Evolutionary conservation across 148 eudicot species (phyloP).

Genomic region (Pouteria glomerata): DNA sequence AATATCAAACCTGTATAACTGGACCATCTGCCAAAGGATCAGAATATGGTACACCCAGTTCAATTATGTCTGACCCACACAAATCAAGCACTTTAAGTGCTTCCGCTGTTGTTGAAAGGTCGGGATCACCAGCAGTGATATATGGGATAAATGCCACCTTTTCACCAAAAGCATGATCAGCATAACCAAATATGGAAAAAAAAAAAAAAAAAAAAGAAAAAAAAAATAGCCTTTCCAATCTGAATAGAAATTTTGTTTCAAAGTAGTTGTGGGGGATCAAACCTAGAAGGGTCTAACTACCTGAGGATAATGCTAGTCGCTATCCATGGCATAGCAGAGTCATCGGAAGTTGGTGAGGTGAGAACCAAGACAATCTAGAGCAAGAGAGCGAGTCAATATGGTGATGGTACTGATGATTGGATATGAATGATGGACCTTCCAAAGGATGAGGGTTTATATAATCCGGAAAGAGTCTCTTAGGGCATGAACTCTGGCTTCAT

Average conservation of each 20-base stretch:
- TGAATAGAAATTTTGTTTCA: constrained; percentile 3
- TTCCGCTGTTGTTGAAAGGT: constrained; percentile 78
- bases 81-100: constrained; percentile 78
- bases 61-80: constrained; percentile 91
- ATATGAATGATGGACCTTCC: too few species aligned
- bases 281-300: too few species aligned
- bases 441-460: too few species aligned
- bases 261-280: too few species aligned
- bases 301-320: too few species aligned
- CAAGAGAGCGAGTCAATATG: too few species aligned
- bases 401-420: too few species aligned
- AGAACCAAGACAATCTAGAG: too few species aligned
- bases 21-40: constrained; percentile 98
- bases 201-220: background rate
- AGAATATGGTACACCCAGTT: constrained; percentile 87
- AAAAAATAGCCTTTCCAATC: background rate
- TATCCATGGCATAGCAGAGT: too few species aligned
- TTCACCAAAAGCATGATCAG: constrained; percentile 18
- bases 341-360: too few species aligned
- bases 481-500: too few species aligned
- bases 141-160: constrained; percentile 92
- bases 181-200: background rate
- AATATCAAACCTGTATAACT: constrained; percentile 76
- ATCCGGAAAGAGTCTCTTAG: too few species aligned
- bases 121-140: constrained; percentile 95